Evolutionary conservation across 495 filamentous ascomycete species (phyloP).

Genomic region (Tuber umbilicatum): DNA sequence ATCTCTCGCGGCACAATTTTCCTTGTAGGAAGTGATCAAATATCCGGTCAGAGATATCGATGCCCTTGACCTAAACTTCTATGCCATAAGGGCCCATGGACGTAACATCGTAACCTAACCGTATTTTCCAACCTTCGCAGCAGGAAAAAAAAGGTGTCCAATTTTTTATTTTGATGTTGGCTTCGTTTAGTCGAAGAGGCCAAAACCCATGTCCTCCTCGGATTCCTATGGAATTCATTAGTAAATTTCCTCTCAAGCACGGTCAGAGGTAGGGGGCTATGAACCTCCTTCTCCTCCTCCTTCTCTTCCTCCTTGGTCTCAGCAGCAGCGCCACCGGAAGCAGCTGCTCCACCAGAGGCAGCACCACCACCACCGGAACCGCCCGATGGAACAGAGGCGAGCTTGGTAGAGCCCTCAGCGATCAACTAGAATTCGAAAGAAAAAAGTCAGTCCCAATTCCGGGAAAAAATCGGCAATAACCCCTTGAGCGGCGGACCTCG

Average conservation of each 20-base stretch:
- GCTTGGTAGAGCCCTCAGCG: slow-evolving; percentile 79
- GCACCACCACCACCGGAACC: slow-evolving; percentile 66
- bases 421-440: slow-evolving; percentile 62
- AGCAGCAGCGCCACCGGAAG: slow-evolving; percentile 61
- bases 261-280: slow-evolving; percentile 21
- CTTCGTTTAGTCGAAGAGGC: slow-evolving; percentile 85
- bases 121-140: neutral
- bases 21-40: neutral
- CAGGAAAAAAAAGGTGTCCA: neutral
- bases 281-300: slow-evolving; percentile 63
- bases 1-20: neutral
- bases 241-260: slow-evolving; percentile 44
- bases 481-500: slow-evolving; percentile 56
- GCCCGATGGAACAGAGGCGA: slow-evolving; percentile 94
- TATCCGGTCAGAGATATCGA: neutral
- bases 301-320: slow-evolving; percentile 65
- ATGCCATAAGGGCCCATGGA: neutral
- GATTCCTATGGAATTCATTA: slow-evolving; percentile 61
- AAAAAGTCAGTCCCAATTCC: slow-evolving; percentile 4
- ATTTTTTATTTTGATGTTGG: neutral
- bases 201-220: slow-evolving; percentile 99
- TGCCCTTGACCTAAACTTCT: neutral
- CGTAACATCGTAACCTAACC: neutral
- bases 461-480: neutral
- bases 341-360: slow-evolving; percentile 57